These are phyloP conservation scores for Kondoa malvinella DNA, from an alignment of 768 basidiomycete species.

Conservation along the genomic window DNA sequence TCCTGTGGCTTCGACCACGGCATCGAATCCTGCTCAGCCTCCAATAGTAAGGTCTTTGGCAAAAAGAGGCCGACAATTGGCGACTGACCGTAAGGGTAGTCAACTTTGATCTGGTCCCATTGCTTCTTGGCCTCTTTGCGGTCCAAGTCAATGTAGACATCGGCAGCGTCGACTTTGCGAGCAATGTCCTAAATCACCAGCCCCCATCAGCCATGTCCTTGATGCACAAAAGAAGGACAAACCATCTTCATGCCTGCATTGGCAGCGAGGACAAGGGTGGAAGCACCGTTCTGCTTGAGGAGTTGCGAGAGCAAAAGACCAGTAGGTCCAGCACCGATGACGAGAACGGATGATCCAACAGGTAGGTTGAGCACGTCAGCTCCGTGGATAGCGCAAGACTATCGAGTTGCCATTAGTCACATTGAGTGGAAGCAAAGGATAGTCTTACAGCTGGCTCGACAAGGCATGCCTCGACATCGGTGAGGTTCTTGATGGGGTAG, in stretches of 20 bases:
- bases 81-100: conserved; percentile 62
- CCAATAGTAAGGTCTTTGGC: not conserved
- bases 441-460: conserved; percentile 45
- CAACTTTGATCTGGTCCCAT: conserved; percentile 61
- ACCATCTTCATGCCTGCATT: conserved; percentile 77
- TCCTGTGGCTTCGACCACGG: conserved; percentile 67
- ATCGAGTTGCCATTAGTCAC: conserved; percentile 26
- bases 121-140: conserved; percentile 54
- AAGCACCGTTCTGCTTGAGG: conserved; percentile 69
- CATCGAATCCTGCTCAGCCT: conserved; percentile 48
- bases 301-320: conserved; percentile 79
- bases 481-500: conserved; percentile 60
- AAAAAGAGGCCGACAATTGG: not conserved
- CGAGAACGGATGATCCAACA: conserved; percentile 65
- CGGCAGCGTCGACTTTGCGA: conserved; percentile 55
- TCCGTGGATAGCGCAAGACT: conserved; percentile 79
- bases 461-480: conserved; percentile 71
- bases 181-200: conserved; percentile 42
- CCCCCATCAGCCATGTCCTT: not conserved
- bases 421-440: not conserved
- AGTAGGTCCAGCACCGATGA: conserved; percentile 80
- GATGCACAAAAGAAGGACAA: not conserved
- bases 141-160: conserved; percentile 75
- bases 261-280: conserved; percentile 56
- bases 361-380: conserved; percentile 69